A percentile compares a stretch with the other conserved stretches of the same genome.
Conservation (phyloP, 768 basidiomycete species). For the Mycena capillaripes region DNA sequence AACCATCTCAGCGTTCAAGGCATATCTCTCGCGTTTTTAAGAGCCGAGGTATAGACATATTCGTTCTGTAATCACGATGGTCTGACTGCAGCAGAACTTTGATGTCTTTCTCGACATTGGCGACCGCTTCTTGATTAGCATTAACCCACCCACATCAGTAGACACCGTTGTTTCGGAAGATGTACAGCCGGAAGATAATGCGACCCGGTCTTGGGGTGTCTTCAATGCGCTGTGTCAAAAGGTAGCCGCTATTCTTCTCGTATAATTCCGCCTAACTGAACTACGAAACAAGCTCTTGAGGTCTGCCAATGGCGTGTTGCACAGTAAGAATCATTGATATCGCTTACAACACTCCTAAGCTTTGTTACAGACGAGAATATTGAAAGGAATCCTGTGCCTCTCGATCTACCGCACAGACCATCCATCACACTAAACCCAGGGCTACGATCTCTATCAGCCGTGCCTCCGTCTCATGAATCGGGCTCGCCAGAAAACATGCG, state of each 20-base stretch:
- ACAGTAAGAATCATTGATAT: not conserved
- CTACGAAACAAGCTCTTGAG: not conserved
- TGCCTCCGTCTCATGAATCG: not conserved
- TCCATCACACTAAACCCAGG: too few species aligned
- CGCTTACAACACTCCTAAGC: too few species aligned
- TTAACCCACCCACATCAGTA: not conserved
- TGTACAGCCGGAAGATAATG: not conserved
- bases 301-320: not conserved
- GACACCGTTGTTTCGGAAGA: not conserved
- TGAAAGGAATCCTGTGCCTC: not conserved
- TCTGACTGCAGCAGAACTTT: not conserved
- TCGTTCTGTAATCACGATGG: not conserved
- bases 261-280: not conserved
- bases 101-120: not conserved
- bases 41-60: not conserved
- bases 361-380: not conserved
- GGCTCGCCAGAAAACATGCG: not conserved
- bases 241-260: not conserved
- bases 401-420: too few species aligned
- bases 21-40: not conserved
- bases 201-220: not conserved
- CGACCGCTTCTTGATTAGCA: not conserved
- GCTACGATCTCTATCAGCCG: too few species aligned
- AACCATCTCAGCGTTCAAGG: not conserved
- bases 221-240: not conserved